These are phyloP conservation scores for Niebla homalea DNA, from an alignment of 495 filamentous ascomycete species.

Conservation along the genomic window DNA sequence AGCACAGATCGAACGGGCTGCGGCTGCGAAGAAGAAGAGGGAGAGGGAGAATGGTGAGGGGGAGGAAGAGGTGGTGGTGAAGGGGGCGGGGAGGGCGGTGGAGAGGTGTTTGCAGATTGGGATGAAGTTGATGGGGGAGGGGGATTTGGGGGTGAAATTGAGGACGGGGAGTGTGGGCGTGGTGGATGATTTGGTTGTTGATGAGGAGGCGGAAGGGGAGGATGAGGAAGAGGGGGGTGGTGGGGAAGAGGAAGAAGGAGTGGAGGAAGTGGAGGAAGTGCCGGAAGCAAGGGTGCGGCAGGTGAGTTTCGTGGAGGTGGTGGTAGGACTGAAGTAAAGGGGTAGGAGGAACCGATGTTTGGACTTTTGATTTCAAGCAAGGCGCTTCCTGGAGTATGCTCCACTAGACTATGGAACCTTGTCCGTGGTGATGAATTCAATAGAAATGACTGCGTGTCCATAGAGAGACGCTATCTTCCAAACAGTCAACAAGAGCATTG, in stretches of 20 bases:
- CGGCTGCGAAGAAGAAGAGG: slow-evolving; percentile 6
- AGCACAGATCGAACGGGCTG: background rate
- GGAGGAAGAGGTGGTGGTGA: slow-evolving; percentile 53
- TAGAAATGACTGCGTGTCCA: too few relatives aligned
- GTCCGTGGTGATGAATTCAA: too few relatives aligned
- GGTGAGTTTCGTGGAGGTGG: slow-evolving; percentile 52
- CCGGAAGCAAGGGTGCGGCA: slow-evolving; percentile 50
- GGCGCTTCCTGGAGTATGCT: too few relatives aligned
- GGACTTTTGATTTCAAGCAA: background rate
- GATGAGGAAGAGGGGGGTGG: slow-evolving; percentile 17
- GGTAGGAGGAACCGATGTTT: background rate
- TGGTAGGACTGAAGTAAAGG: slow-evolving; percentile 33
- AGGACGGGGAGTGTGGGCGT: slow-evolving; percentile 52
- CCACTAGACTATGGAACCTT: too few relatives aligned
- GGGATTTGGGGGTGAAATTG: slow-evolving; percentile 41
- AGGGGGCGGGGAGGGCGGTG: slow-evolving; percentile 72
- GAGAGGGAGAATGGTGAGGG: slow-evolving; percentile 10
- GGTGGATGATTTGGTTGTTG: slow-evolving; percentile 56
- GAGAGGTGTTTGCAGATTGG: slow-evolving; percentile 52
- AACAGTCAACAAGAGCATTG: too few relatives aligned
- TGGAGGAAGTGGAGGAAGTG: slow-evolving; percentile 31
- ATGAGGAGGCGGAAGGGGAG: slow-evolving; percentile 19
- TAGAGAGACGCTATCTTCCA: too few relatives aligned
- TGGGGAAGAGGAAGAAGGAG: slow-evolving; percentile 23
- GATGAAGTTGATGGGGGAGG: slow-evolving; percentile 47